Percentiles rank a stretch among this genome's conserved stretches.
These are phyloP conservation scores for Podaxis sp. DNA, from an alignment of 768 basidiomycete species.

Conservation along the genomic window DNA sequence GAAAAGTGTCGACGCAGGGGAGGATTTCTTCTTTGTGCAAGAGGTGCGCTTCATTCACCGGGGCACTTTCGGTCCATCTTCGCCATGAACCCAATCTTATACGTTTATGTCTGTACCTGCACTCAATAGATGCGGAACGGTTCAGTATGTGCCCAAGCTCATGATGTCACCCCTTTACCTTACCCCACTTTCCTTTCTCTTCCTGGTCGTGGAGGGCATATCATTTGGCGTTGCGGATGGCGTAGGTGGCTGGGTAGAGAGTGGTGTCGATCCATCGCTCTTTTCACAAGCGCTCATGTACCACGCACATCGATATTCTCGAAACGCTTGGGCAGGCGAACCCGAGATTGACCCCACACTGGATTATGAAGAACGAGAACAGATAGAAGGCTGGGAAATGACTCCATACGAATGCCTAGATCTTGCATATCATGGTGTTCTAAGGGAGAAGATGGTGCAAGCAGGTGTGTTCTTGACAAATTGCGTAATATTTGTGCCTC, in stretches of 20 bases:
- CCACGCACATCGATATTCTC: slow-evolving; percentile 72
- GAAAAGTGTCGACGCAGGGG: slow-evolving; percentile 39
- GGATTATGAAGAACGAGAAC: slow-evolving; percentile 65
- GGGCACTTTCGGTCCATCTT: neutral
- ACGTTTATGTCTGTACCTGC: neutral
- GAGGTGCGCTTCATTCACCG: slow-evolving; percentile 44
- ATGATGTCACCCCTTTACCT: slow-evolving; percentile 17
- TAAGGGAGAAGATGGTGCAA: slow-evolving; percentile 64
- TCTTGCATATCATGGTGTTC: slow-evolving; percentile 68
- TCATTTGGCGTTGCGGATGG: slow-evolving; percentile 89
- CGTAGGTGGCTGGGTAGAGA: slow-evolving; percentile 88
- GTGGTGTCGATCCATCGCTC: slow-evolving; percentile 82
- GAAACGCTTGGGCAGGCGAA: slow-evolving; percentile 78
- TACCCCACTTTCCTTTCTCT: slow-evolving; percentile 17
- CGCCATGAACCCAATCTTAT: neutral
- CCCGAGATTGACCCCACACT: slow-evolving; percentile 80
- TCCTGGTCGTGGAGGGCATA: slow-evolving; percentile 55
- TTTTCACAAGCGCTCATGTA: slow-evolving; percentile 94
- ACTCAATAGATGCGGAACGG: slow-evolving; percentile 65
- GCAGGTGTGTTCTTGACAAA: slow-evolving; percentile 52
- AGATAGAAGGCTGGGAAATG: slow-evolving; percentile 76
- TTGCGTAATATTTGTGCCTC: slow-evolving; percentile 9
- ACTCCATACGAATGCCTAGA: slow-evolving; percentile 71
- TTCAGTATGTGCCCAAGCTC: slow-evolving; percentile 58
- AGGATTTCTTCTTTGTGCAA: slow-evolving; percentile 62